phyloP scores from a whole-genome alignment of 2,329 filamentous ascomycete species.

The Thermoascus crustaceus region DNA sequence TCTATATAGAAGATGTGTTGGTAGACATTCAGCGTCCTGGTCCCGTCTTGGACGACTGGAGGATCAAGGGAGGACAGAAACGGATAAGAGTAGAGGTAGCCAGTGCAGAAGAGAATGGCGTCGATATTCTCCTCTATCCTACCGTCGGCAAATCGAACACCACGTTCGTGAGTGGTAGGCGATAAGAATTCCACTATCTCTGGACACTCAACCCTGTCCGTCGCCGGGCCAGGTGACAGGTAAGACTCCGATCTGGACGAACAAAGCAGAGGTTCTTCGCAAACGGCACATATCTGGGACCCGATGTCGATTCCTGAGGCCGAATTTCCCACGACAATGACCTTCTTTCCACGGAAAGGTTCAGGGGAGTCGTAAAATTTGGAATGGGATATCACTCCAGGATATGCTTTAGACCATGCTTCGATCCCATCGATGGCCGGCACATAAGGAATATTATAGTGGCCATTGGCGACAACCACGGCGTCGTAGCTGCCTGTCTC shows the following conservation, averaged over 20 bases:
- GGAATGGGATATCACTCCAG: constrained; percentile 60
- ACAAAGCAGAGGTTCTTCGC: constrained; percentile 55
- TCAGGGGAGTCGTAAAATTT: constrained; percentile 68
- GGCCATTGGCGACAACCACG: constrained; percentile 65
- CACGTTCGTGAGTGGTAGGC: constrained; percentile 44
- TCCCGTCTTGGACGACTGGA: constrained; percentile 59
- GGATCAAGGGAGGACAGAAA: constrained; percentile 51
- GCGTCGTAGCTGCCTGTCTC: constrained; percentile 57
- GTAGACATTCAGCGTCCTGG: constrained; percentile 63
- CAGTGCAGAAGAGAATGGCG: constrained; percentile 75
- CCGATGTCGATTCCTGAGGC: constrained; percentile 81
- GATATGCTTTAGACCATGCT: constrained; percentile 52
- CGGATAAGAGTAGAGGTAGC: constrained; percentile 77
- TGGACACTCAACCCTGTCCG: constrained; percentile 50
- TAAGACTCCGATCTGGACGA: constrained; percentile 48
- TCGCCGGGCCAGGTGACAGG: constrained; percentile 30
- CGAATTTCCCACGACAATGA: constrained; percentile 75
- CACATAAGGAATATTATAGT: constrained; percentile 62
- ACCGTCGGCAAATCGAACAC: constrained; percentile 60
- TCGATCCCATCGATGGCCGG: constrained; percentile 54
- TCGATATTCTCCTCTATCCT: constrained; percentile 61
- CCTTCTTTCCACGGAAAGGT: constrained; percentile 59
- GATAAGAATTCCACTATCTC: constrained; percentile 49
- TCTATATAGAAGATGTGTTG: constrained; percentile 69
- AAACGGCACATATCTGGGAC: constrained; percentile 59